These are phyloP conservation scores for Darksidea phi DNA, from an alignment of 495 filamentous ascomycete genomes.

Conservation along the genomic window DNA sequence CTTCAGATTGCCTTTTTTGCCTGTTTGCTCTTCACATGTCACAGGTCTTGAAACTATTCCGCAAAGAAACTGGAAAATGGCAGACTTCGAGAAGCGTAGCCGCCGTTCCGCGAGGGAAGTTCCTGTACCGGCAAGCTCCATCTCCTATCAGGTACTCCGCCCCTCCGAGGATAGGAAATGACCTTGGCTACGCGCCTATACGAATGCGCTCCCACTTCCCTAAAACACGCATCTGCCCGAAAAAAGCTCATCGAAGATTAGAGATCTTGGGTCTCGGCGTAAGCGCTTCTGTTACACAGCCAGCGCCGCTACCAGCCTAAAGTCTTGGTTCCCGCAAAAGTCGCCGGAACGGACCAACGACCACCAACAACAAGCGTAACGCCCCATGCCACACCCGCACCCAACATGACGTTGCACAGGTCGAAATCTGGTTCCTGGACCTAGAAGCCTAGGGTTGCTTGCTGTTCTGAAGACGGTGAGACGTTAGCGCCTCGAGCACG, in stretches of 20 bases:
- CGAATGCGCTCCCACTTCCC: not conserved
- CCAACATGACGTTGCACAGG: not conserved
- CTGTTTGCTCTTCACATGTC: not conserved
- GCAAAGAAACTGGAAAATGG: not conserved
- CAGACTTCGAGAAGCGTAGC: not conserved
- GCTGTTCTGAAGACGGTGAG: not conserved
- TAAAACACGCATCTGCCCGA: not conserved
- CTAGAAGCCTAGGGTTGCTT: not conserved
- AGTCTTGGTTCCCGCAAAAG: constrained; percentile 24
- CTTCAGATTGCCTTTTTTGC: not conserved
- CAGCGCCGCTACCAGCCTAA: not conserved
- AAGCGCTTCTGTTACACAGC: constrained; percentile 3
- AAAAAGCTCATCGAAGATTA: not conserved
- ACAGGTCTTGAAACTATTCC: not conserved
- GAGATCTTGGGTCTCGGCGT: constrained; percentile 1
- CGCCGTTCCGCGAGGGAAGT: not conserved
- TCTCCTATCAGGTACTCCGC: not conserved
- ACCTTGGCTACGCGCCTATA: not conserved
- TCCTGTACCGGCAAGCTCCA: not conserved
- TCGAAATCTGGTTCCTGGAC: constrained; percentile 1
- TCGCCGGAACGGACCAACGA: constrained; percentile 5
- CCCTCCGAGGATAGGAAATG: not conserved
- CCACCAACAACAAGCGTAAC: not conserved
- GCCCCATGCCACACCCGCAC: not conserved
- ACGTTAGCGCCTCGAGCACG: not conserved